Percentiles rank a stretch among this genome's conserved stretches.
Evolutionary conservation across 495 filamentous ascomycete species (phyloP).

Genomic region (Platismatia glauca): DNA sequence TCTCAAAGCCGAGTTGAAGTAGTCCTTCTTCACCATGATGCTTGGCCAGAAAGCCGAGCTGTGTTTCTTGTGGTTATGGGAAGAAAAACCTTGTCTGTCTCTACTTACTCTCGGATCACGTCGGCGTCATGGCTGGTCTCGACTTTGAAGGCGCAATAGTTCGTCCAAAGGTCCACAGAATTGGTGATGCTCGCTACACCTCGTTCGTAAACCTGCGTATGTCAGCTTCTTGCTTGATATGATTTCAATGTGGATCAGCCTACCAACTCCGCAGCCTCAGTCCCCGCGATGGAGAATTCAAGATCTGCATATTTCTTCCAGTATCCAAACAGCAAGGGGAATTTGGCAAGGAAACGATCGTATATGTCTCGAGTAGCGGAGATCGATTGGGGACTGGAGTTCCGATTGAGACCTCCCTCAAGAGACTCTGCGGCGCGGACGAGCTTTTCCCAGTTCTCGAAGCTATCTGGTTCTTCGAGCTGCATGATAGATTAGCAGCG

Average conservation of each 20-base stretch:
- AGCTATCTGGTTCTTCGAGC: constrained; percentile 77
- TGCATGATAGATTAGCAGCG: constrained; percentile 16
- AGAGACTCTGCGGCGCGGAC: constrained; percentile 71
- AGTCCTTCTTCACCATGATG: constrained; percentile 30
- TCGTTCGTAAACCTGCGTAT: constrained; percentile 81
- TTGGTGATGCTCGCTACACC: constrained; percentile 87
- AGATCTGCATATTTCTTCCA: constrained; percentile 99
- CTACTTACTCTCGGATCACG: constrained; percentile 99
- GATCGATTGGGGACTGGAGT: constrained; percentile 91
- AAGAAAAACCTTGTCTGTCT: constrained; percentile 60
- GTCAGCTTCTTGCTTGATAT: neutral
- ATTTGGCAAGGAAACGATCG: constrained; percentile 90
- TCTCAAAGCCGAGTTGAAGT: constrained; percentile 34
- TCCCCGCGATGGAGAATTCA: constrained; percentile 93
- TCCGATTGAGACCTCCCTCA: constrained; percentile 90
- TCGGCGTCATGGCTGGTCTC: constrained; percentile 92
- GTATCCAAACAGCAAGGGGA: constrained; percentile 92
- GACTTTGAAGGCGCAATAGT: constrained; percentile 95
- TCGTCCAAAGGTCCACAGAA: constrained; percentile 92
- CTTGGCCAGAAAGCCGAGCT: constrained; percentile 31
- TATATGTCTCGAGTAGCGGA: constrained; percentile 74
- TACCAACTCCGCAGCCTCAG: constrained; percentile 97
- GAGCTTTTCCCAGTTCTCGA: constrained; percentile 91
- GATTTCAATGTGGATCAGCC: constrained; percentile 13
- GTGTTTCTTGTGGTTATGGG: constrained; percentile 45